Base-by-base conservation (phyloP, 148 eudicot genomes). In the Rhododendron simsii region DNA sequence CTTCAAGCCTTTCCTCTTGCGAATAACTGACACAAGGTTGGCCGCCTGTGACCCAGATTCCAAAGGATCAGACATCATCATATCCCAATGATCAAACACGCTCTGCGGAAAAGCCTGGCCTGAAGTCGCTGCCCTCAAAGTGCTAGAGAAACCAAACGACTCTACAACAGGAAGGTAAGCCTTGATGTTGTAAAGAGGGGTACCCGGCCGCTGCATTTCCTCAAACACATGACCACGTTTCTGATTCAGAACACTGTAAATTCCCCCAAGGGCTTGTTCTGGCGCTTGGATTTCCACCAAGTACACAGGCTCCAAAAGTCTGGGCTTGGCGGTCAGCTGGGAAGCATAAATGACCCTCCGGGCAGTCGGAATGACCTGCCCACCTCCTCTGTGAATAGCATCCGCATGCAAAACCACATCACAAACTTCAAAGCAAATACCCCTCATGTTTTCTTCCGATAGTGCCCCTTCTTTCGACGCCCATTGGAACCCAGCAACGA, bases 401-500 rank as follows among this genome's bases (percentile, higher is more conserved):
- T 94, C 97, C 61, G 97, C 86, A 37, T 94, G 97, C 53, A 94
- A 93, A 80, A 94, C 97, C 33, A 94, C 95, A 86, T 94, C 97
- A 87, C 96, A 94, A 2, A 94, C 94, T 74, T 94, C 96, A 87
- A 91, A 94, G 84, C 95, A 94, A 63, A 94, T 94, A 55, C 96
- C 96, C 78, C 96, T 90, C 95, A 94, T 94, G 91, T 94, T 94
- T 85, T 94, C 97, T 55, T 94, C 97, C 18, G 93, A 91, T 77
- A 94, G 85, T 3, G 95, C 93, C 12, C 97, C 97, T 89, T 94
- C 97, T 87, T 94, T 94, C 2, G 97, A 93, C 11, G 98, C 98
- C 98, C 95, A 94, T 84, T 93, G 98, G 93, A 94, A 94, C 47
- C 98, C 98, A 88, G 95, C 95, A 82, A 94, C 98, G 45, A 94